These are phyloP conservation scores for Plasmodium berghei DNA, from an alignment of 169 alveolate species.

Conservation along the genomic window DNA sequence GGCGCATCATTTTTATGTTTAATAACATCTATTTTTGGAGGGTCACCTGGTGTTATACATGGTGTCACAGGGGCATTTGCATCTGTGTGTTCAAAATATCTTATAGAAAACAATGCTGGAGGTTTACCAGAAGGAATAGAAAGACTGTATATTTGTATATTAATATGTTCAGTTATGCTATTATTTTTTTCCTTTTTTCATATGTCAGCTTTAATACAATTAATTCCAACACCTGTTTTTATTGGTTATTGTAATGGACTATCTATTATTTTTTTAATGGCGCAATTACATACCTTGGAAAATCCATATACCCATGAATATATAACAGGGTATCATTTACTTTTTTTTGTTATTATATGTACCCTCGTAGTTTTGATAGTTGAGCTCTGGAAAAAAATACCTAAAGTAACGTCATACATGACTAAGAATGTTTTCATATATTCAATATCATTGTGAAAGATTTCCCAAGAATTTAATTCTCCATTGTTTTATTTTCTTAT, in stretches of 20 bases:
- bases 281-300: slow-evolving; percentile 85
- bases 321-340: slow-evolving; percentile 77
- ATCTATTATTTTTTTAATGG: slow-evolving; percentile 84
- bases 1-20: slow-evolving; percentile 86
- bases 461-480: not conserved
- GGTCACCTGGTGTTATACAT: slow-evolving; percentile 86
- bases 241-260: slow-evolving; percentile 89
- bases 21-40: slow-evolving; percentile 85
- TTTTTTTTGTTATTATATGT: slow-evolving; percentile 51
- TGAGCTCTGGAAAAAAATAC: slow-evolving; percentile 70
- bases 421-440: not conserved
- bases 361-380: slow-evolving; percentile 60
- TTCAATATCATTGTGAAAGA: not conserved
- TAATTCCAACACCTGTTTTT: slow-evolving; percentile 86
- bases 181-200: slow-evolving; percentile 83
- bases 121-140: slow-evolving; percentile 72
- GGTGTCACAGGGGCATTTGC: slow-evolving; percentile 87
- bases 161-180: slow-evolving; percentile 83
- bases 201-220: slow-evolving; percentile 84
- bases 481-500: not conserved
- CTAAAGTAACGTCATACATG: slow-evolving; percentile 26
- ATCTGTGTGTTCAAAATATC: slow-evolving; percentile 82
- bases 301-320: slow-evolving; percentile 82
- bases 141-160: slow-evolving; percentile 55
- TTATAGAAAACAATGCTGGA: slow-evolving; percentile 47